phyloP scores from a whole-genome alignment of 2,329 filamentous ascomycete genomes.

The Gnomoniopsis sp. region DNA sequence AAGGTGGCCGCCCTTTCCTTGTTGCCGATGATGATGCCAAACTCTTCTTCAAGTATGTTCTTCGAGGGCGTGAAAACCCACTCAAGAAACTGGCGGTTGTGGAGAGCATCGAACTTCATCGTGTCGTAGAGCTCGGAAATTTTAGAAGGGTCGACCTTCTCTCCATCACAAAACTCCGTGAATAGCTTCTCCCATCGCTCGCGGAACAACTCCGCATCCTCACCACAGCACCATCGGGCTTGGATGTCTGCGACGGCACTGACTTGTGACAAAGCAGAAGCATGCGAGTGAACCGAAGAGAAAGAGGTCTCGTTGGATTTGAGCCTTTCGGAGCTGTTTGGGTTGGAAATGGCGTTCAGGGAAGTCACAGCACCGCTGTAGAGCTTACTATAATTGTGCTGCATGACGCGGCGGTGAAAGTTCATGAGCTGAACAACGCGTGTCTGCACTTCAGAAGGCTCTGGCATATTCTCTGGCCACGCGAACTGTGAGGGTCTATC shows the following conservation, averaged over 20 bases:
- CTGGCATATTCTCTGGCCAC: constrained; percentile 94
- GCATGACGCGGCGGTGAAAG: constrained; percentile 93
- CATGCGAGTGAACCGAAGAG: constrained; percentile 29
- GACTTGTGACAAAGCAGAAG: constrained; percentile 54
- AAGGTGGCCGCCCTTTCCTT: constrained; percentile 29
- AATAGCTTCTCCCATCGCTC: constrained; percentile 99
- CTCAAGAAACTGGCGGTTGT: constrained; percentile 93
- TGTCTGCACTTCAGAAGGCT: constrained; percentile 88
- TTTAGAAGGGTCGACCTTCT: constrained; percentile 98
- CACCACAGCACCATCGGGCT: constrained; percentile 90
- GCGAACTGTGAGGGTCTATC: constrained; percentile 93
- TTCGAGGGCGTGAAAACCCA: constrained; percentile 93
- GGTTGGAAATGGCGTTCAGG: constrained; percentile 53
- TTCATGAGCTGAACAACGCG: constrained; percentile 96
- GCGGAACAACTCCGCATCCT: constrained; percentile 90
- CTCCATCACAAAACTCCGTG: constrained; percentile 90
- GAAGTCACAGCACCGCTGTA: constrained; percentile 64
- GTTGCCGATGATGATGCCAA: constrained; percentile 29
- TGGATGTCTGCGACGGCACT: constrained; percentile 71
- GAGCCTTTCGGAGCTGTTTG: constrained; percentile 41
- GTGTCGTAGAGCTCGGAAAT: constrained; percentile 98
- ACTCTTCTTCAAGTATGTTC: constrained; percentile 71
- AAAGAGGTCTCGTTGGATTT: constrained; percentile 37
- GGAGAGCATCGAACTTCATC: constrained; percentile 98
- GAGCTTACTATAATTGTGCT: constrained; percentile 84